phyloP scores from a whole-genome alignment of 768 basidiomycete genomes.

The Chiua virens region DNA sequence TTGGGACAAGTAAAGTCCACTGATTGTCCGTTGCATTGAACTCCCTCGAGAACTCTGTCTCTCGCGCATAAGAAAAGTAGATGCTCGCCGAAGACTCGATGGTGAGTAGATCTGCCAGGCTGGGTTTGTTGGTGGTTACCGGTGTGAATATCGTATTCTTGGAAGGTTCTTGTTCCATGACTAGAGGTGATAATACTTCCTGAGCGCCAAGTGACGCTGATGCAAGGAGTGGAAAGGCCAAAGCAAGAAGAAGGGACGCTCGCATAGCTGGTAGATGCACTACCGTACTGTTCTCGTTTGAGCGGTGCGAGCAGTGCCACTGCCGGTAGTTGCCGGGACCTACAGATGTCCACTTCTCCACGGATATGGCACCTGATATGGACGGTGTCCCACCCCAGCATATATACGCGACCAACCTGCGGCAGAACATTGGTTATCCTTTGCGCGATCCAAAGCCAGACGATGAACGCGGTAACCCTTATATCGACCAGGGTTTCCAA shows the following conservation, averaged over 20 bases:
- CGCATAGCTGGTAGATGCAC: conserved; percentile 13
- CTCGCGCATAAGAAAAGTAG: conserved; percentile 81
- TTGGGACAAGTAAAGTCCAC: conserved; percentile 74
- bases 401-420: conserved; percentile 10
- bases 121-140: conserved; percentile 46
- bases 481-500: conserved; percentile 24
- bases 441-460: conserved; percentile 31
- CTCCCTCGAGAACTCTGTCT: conserved; percentile 56
- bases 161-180: conserved; percentile 10
- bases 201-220: conserved; percentile 33
- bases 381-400: not conserved
- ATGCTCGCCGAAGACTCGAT: conserved; percentile 75
- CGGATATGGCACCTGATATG: not conserved
- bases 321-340: conserved; percentile 5
- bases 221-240: conserved; percentile 31
- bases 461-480: conserved; percentile 15
- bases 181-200: conserved; percentile 16
- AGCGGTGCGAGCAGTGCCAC: no score
- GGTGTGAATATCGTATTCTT: conserved; percentile 32
- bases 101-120: conserved; percentile 74
- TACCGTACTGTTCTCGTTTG: no score
- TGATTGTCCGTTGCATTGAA: conserved; percentile 36
- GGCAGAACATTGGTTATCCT: conserved; percentile 25
- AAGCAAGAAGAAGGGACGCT: conserved; percentile 18
- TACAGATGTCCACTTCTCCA: not conserved